Conservation (phyloP, 768 basidiomycete species). For the Leccinum incarnatum region DNA sequence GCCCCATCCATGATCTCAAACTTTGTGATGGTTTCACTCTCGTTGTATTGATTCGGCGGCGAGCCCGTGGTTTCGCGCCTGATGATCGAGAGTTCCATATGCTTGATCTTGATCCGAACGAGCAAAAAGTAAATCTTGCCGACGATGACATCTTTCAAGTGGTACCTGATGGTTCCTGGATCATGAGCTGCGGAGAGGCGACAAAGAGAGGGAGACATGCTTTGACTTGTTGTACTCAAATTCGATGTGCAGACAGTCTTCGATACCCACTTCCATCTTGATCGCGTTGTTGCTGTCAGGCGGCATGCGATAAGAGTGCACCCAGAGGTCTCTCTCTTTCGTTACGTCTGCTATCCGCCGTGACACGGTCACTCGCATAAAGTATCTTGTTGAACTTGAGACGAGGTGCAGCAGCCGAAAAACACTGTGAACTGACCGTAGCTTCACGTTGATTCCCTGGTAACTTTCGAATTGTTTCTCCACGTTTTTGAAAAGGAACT, state of each 20-base stretch:
- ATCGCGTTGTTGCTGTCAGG: constrained; percentile 97
- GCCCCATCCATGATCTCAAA: constrained; percentile 80
- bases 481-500: constrained; percentile 98
- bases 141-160: constrained; percentile 97
- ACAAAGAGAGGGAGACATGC: constrained; percentile 42
- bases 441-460: constrained; percentile 96
- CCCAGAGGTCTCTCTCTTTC: constrained; percentile 96
- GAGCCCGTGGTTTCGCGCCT: constrained; percentile 95
- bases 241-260: constrained; percentile 98
- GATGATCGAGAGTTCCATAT: constrained; percentile 99
- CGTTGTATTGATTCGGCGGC: constrained; percentile 99
- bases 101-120: constrained; percentile 98
- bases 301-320: constrained; percentile 98
- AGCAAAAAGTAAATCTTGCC: constrained; percentile 99
- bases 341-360: constrained; percentile 89
- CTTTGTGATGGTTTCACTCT: constrained; percentile 98
- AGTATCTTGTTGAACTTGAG: constrained; percentile 60
- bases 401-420: not conserved
- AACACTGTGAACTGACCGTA: constrained; percentile 56
- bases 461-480: constrained; percentile 99
- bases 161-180: constrained; percentile 61
- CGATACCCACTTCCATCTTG: constrained; percentile 99
- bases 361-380: constrained; percentile 86
- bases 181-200: constrained; percentile 1
- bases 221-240: constrained; percentile 99